These are phyloP conservation scores for Pleurotus djamor DNA, from an alignment of 768 basidiomycete species.

Conservation along the genomic window DNA sequence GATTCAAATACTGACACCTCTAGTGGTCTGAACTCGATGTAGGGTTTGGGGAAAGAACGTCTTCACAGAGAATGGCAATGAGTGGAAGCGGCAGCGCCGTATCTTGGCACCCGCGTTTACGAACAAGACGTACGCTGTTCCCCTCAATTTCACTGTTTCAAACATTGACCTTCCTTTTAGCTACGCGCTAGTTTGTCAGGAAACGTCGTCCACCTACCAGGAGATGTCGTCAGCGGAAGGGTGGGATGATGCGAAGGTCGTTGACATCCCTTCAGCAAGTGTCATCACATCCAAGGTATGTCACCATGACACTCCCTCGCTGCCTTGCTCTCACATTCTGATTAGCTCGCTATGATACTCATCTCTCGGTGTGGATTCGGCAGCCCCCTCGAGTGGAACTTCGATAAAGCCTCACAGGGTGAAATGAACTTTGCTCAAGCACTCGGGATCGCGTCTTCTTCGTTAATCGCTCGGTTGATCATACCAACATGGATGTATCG, in stretches of 20 bases:
- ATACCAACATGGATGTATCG: slow-evolving; percentile 34
- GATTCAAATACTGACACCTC: neutral
- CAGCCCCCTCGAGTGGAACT: slow-evolving; percentile 35
- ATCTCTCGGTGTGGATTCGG: slow-evolving; percentile 47
- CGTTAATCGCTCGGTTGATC: slow-evolving; percentile 18
- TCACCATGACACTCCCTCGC: neutral
- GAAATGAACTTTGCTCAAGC: slow-evolving; percentile 35
- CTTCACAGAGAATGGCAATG: slow-evolving; percentile 19
- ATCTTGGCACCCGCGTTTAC: slow-evolving; percentile 29
- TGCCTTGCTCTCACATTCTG: neutral
- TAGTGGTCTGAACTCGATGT: neutral
- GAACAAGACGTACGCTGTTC: slow-evolving; percentile 16
- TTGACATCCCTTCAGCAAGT: slow-evolving; percentile 27
- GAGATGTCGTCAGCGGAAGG: slow-evolving; percentile 36
- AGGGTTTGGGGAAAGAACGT: slow-evolving; percentile 28
- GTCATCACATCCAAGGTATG: slow-evolving; percentile 32
- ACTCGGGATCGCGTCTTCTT: slow-evolving; percentile 28
- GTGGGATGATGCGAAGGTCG: slow-evolving; percentile 25
- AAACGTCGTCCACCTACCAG: slow-evolving; percentile 29
- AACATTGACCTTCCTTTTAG: slow-evolving; percentile 13
- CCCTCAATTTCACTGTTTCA: neutral
- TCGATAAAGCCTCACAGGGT: slow-evolving; percentile 30
- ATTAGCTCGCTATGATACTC: slow-evolving; percentile 38
- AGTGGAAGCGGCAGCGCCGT: slow-evolving; percentile 30
- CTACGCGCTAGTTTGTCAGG: slow-evolving; percentile 38